Conservation (phyloP, 768 basidiomycete species). For the Phaeolepiota aurea region DNA sequence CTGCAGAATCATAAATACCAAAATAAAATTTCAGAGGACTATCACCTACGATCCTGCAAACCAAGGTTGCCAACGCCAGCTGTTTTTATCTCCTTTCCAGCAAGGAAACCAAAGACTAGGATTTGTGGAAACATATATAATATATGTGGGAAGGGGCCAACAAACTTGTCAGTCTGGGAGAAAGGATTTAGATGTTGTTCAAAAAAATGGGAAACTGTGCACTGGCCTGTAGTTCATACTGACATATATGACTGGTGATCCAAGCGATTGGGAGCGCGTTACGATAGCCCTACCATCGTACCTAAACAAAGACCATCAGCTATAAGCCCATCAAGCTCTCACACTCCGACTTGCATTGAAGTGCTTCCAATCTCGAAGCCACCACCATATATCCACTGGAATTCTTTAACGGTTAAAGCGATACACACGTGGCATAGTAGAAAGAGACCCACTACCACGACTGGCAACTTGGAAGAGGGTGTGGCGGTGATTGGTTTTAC, state of each 20-base stretch:
- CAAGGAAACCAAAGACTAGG: slow-evolving; percentile 43
- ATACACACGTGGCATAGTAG: background rate
- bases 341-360: slow-evolving; percentile 17
- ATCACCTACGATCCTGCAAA: slow-evolving; percentile 52
- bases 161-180: slow-evolving; percentile 9
- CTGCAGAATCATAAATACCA: slow-evolving; percentile 17
- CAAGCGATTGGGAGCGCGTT: slow-evolving; percentile 30
- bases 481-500: slow-evolving; percentile 33
- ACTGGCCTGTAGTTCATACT: slow-evolving; percentile 42
- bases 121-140: no score
- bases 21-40: no score
- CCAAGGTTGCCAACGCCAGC: slow-evolving; percentile 56
- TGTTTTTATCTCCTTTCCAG: slow-evolving; percentile 39
- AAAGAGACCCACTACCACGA: slow-evolving; percentile 43
- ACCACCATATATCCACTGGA: slow-evolving; percentile 46
- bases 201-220: background rate
- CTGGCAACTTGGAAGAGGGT: slow-evolving; percentile 36
- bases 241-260: slow-evolving; percentile 40
- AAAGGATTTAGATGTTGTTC: background rate
- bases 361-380: slow-evolving; percentile 35
- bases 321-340: background rate
- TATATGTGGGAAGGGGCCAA: no score
- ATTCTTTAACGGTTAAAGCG: background rate
- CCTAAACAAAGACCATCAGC: slow-evolving; percentile 11
- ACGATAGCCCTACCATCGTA: slow-evolving; percentile 39